phyloP scores from a whole-genome alignment of 129 eudicot species.

The Logfia minima region DNA sequence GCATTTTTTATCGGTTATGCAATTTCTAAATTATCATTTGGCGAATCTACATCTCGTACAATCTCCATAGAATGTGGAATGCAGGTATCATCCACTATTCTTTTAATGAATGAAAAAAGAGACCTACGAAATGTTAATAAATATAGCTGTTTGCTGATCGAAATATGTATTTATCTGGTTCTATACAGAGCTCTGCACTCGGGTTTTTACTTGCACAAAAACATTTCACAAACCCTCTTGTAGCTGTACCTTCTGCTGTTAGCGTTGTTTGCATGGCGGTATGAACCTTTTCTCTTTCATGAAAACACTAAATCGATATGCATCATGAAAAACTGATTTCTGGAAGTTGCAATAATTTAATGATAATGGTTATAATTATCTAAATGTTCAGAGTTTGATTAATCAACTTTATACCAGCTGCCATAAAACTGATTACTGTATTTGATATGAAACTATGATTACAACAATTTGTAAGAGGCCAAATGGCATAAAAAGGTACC shows the following conservation, averaged over 20 bases:
- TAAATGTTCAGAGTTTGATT: no score
- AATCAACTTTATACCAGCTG: neutral
- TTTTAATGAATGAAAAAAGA: slow-evolving; percentile 13
- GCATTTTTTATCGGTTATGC: slow-evolving; percentile 87
- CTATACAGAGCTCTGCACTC: slow-evolving; percentile 90
- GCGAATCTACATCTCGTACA: slow-evolving; percentile 98
- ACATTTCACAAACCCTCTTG: slow-evolving; percentile 96
- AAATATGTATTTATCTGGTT: slow-evolving; percentile 9
- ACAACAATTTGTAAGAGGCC: neutral
- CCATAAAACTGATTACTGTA: neutral
- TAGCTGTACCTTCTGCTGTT: slow-evolving; percentile 98
- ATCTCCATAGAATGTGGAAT: slow-evolving; percentile 99
- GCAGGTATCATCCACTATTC: slow-evolving; percentile 59
- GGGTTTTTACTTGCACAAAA: slow-evolving; percentile 95
- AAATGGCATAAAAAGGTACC: no score
- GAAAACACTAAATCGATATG: neutral
- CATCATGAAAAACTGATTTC: neutral
- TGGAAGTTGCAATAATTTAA: neutral
- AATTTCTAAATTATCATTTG: slow-evolving; percentile 79
- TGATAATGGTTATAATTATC: neutral
- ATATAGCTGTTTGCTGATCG: slow-evolving; percentile 3
- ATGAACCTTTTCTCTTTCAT: slow-evolving; percentile 30
- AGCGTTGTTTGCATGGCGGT: slow-evolving; percentile 99
- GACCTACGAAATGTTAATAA: neutral
- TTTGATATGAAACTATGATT: neutral